Evolutionary conservation across 768 basidiomycete species (phyloP), one percentile per base, ranked within the genome.

Genomic region (Boletus edulis): DNA sequence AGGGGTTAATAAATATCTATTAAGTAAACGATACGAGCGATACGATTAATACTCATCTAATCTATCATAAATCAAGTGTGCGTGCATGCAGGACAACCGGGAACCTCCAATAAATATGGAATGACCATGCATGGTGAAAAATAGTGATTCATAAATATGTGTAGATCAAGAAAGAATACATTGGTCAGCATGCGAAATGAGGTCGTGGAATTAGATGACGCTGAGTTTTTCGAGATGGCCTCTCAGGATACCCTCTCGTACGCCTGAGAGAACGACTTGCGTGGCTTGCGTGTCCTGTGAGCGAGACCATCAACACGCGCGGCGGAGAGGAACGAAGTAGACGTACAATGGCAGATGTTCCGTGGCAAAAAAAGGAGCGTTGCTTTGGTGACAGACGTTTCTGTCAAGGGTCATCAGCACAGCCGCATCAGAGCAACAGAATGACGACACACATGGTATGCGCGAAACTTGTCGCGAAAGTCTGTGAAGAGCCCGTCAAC

Each of bases 311-410:
- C 43, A 52, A 46, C 18, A 34, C 15, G 15, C 10, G n/a, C 4
- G 5, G 22, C 13, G 24, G n/a, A n/a, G 1, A 5, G 4, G 32
- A 15, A 45, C 10, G 10, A 9, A 46, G 10, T 2, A 31, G 1
- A 78, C 84, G 49, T 62, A 86, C 86, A 43, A 87, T 81, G 5
- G 86, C 87, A 38, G 85, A 85, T 0, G 86, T 88, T 62, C 86
- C 82, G 61, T 89, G 81, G 57, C 81, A 84, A 60, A 85, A 81
- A 62, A 88, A 88, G 1, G 81, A 74, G 5, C 87, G 76, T 27
- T 76, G 71, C 34, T 76, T 69, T 2, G 84, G 82, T 3, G 86
- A 87, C 22, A 79, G 70, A 22, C 78, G 78, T 64, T 77, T 81
- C 83, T 87, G 56, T 41, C 46, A 35, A 49, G 38, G 35, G 32